Conservation (phyloP, 2,329 filamentous ascomycete species). For the Ceratocystis cubensis region DNA sequence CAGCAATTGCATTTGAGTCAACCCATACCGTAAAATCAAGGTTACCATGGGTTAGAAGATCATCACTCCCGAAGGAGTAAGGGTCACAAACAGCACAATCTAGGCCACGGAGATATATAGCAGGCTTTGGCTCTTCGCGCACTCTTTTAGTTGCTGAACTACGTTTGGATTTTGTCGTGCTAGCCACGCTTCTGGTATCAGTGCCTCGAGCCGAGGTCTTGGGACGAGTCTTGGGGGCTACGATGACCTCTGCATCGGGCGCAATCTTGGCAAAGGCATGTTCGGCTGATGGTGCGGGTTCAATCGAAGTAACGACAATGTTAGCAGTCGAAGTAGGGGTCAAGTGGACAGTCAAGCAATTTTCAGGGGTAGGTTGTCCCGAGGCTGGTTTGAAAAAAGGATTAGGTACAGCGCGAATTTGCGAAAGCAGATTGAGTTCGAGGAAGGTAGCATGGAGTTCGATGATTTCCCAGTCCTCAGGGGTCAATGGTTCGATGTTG, state of each 20-base stretch:
- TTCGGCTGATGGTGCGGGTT: conserved; percentile 54
- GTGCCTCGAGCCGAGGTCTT: conserved; percentile 40
- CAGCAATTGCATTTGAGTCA: conserved; percentile 61
- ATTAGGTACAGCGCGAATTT: conserved; percentile 88
- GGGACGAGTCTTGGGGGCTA: conserved; percentile 79
- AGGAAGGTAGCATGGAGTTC: conserved; percentile 93
- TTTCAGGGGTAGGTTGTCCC: conserved; percentile 43
- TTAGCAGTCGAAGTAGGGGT: conserved; percentile 93
- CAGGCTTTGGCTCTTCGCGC: conserved; percentile 53
- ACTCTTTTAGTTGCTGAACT: conserved; percentile 53
- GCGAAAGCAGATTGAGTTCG: conserved; percentile 81
- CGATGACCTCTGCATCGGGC: conserved; percentile 90
- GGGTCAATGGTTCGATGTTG: conserved; percentile 89
- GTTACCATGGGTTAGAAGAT: conserved; percentile 37
- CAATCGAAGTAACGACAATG: conserved; percentile 72
- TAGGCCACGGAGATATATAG: conserved; percentile 68
- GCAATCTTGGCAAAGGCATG: conserved; percentile 82
- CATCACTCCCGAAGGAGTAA: conserved; percentile 60
- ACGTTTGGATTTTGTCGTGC: conserved; percentile 64
- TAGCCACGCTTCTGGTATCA: conserved; percentile 68
- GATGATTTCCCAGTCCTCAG: conserved; percentile 98
- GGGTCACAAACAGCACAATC: conserved; percentile 49
- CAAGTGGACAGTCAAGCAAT: conserved; percentile 81
- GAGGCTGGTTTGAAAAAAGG: conserved; percentile 49
- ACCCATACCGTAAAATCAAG: conserved; percentile 67